These are phyloP conservation scores for Westerdykella sp. DNA, from an alignment of 2,329 filamentous ascomycete genomes.

Conservation along the genomic window DNA sequence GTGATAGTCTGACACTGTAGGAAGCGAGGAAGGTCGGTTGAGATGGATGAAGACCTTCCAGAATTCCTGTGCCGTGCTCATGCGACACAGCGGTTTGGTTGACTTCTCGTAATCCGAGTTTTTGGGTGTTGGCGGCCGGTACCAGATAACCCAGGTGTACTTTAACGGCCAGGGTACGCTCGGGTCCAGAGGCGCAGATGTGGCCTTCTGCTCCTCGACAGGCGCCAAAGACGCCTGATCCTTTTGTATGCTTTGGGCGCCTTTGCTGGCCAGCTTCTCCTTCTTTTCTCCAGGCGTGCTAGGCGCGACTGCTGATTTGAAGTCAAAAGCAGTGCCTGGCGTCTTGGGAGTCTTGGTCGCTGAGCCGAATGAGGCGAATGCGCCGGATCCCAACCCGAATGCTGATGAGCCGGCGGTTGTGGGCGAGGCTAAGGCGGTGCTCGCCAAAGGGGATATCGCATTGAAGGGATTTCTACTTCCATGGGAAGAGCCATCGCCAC, in stretches of 20 bases:
- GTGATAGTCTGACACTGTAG: slow-evolving; percentile 94
- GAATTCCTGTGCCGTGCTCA: slow-evolving; percentile 81
- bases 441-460: slow-evolving; percentile 63
- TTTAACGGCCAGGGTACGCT: slow-evolving; percentile 55
- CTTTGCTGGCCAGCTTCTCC: slow-evolving; percentile 28
- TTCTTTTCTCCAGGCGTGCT: slow-evolving; percentile 57
- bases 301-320: slow-evolving; percentile 51
- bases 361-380: slow-evolving; percentile 88
- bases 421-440: slow-evolving; percentile 62
- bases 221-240: slow-evolving; percentile 24
- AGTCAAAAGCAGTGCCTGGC: slow-evolving; percentile 72
- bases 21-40: slow-evolving; percentile 79
- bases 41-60: slow-evolving; percentile 84
- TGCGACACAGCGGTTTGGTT: slow-evolving; percentile 75
- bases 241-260: slow-evolving; percentile 31
- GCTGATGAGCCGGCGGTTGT: slow-evolving; percentile 74
- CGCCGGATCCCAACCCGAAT: slow-evolving; percentile 89
- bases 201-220: slow-evolving; percentile 36
- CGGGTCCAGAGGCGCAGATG: slow-evolving; percentile 34
- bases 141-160: slow-evolving; percentile 95
- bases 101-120: slow-evolving; percentile 98
- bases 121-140: slow-evolving; percentile 91
- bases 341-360: slow-evolving; percentile 83
- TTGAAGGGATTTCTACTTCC: slow-evolving; percentile 75
- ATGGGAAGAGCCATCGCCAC: slow-evolving; percentile 66